These are phyloP conservation scores for Aspergillus amoenus DNA, from an alignment of 2,329 filamentous ascomycete genomes.

Conservation along the genomic window DNA sequence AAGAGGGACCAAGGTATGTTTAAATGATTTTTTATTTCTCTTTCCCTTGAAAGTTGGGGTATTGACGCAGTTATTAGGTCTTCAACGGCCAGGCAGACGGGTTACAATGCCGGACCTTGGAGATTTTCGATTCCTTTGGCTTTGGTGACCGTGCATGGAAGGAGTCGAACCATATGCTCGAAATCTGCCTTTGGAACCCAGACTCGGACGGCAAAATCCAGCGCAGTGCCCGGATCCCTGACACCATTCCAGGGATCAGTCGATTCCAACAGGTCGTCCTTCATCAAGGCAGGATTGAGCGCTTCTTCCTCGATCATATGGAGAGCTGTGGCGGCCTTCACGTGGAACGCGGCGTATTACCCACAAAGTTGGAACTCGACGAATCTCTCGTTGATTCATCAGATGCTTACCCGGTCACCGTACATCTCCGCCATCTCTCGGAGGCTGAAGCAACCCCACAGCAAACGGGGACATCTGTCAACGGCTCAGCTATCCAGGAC, in stretches of 20 bases:
- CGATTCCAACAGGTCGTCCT: conserved; percentile 66
- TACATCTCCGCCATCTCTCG: conserved; percentile 57
- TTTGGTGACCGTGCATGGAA: conserved; percentile 64
- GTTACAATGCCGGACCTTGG: conserved; percentile 16
- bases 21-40: too few species aligned
- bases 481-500: conserved; percentile 41
- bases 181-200: conserved; percentile 62
- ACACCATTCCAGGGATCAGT: conserved; percentile 62
- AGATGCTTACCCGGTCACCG: conserved; percentile 59
- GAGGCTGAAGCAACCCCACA: conserved; percentile 55
- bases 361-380: conserved; percentile 55
- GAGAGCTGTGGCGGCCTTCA: conserved; percentile 53
- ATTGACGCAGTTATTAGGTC: conserved; percentile 8
- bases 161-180: conserved; percentile 66
- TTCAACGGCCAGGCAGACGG: conserved; percentile 25
- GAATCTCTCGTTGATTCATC: conserved; percentile 49
- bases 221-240: conserved; percentile 60
- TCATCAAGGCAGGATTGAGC: conserved; percentile 70
- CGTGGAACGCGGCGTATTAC: conserved; percentile 62
- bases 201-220: conserved; percentile 57
- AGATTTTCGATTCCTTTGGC: conserved; percentile 68
- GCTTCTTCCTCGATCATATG: conserved; percentile 64
- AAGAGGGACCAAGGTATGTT: conserved; percentile 26
- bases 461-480: conserved; percentile 7
- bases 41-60: too few species aligned